Evolutionary conservation across 257 asterid species (phyloP).

Genomic region (Lantana camara): DNA sequence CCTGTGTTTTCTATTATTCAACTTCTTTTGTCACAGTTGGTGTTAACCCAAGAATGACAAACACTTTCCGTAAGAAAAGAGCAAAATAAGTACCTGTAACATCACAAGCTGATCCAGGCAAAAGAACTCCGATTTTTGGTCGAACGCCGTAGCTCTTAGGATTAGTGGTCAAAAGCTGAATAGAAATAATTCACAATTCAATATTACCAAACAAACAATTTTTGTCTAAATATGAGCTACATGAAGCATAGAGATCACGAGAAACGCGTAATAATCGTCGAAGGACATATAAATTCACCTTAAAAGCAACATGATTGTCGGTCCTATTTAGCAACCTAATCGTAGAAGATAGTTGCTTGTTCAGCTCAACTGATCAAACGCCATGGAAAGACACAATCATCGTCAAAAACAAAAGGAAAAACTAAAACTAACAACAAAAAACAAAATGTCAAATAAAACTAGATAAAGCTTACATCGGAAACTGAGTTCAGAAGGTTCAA

Average conservation of each 20-base stretch:
- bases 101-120: conserved; percentile 51
- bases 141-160: conserved; percentile 66
- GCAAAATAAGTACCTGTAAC: conserved; percentile 38
- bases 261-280: not conserved
- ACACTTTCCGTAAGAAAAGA: not conserved
- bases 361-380: conserved; percentile 52
- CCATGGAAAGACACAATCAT: not conserved
- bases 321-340: conserved; percentile 53
- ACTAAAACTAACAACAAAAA: not conserved
- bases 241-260: not conserved
- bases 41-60: not conserved
- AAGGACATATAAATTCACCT: conserved; percentile 42
- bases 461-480: conserved; percentile 35
- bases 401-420: not conserved
- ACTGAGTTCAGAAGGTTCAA: conserved; percentile 54
- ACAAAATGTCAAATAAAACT: too few species aligned
- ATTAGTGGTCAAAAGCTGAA: conserved; percentile 46
- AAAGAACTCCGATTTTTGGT: conserved; percentile 52
- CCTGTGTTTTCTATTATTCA: too few species aligned
- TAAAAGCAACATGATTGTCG: conserved; percentile 53
- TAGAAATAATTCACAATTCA: conserved; percentile 12
- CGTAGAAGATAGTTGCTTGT: conserved; percentile 55
- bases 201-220: not conserved
- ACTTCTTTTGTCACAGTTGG: too few species aligned
- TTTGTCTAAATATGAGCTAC: not conserved